Evolutionary conservation across 192 early-diverging fungal genomes (phyloP).

Genomic region (Backusella macrospora): DNA sequence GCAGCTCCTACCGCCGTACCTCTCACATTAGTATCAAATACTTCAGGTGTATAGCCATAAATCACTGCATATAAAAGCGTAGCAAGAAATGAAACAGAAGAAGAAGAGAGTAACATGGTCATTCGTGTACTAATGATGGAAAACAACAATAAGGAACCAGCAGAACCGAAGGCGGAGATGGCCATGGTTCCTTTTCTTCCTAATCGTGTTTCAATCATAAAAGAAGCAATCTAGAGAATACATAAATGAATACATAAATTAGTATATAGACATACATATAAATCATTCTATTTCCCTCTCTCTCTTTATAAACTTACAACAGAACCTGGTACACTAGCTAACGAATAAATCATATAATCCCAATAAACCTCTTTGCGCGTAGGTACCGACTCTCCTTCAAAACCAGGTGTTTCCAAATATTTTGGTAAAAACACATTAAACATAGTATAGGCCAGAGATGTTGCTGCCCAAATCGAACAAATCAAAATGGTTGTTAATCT

Average conservation of each 20-base stretch:
- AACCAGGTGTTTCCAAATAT: conserved; percentile 65
- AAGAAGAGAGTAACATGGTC: conserved; percentile 64
- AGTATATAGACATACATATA: not conserved
- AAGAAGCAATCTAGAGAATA: conserved; percentile 45
- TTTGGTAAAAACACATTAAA: conserved; percentile 88
- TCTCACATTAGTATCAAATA: conserved; percentile 73
- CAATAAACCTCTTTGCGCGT: conserved; percentile 62
- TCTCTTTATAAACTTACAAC: conserved; percentile 51
- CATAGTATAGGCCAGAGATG: conserved; percentile 82
- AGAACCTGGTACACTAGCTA: conserved; percentile 82
- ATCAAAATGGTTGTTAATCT: conserved; percentile 68
- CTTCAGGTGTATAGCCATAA: conserved; percentile 89
- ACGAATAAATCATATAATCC: conserved; percentile 75
- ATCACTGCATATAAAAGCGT: conserved; percentile 84
- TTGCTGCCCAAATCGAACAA: conserved; percentile 78
- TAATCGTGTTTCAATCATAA: conserved; percentile 71
- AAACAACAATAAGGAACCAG: conserved; percentile 69
- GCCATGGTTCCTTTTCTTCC: conserved; percentile 85
- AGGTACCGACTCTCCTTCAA: conserved; percentile 36
- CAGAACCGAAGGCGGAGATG: conserved; percentile 70
- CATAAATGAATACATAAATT: not conserved
- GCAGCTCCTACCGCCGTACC: conserved; percentile 83
- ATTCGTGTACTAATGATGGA: conserved; percentile 55
- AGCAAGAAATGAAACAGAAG: conserved; percentile 63
- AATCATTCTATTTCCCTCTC: not conserved